phyloP scores from a whole-genome alignment of 805 yeast genomes.

The Saccharomyces mikatae region DNA sequence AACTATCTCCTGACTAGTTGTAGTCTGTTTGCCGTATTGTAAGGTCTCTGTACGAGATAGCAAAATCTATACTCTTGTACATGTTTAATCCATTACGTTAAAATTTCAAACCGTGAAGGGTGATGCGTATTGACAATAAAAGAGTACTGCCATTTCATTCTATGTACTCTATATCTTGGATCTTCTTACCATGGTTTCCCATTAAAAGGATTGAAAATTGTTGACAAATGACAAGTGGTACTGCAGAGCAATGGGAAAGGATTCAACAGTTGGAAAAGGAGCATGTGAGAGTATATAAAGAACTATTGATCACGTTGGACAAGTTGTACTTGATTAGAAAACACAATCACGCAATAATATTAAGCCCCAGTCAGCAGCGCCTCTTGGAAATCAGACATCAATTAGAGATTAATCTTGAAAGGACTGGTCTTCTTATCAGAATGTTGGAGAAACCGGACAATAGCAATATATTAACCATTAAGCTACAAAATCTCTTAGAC shows the following conservation, averaged over 20 bases:
- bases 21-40: neutral
- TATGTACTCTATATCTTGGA: neutral
- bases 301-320: slow-evolving; percentile 30
- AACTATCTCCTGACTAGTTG: neutral
- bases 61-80: neutral
- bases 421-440: slow-evolving; percentile 6
- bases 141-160: neutral
- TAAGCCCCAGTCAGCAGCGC: neutral
- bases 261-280: slow-evolving; percentile 18
- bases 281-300: slow-evolving; percentile 30
- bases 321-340: slow-evolving; percentile 21
- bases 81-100: neutral
- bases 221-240: slow-evolving; percentile 1
- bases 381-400: slow-evolving; percentile 14
- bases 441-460: neutral
- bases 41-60: neutral
- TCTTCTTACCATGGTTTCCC: neutral
- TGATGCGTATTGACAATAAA: neutral
- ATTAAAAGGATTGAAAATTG: too few relatives aligned
- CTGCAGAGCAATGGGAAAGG: slow-evolving; percentile 6
- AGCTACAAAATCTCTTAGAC: neutral
- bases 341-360: slow-evolving; percentile 1
- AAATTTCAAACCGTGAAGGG: neutral
- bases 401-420: slow-evolving; percentile 20
- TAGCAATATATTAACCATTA: neutral